Base-by-base conservation (phyloP, 306 rosid species). In the Trifolium fragiferum region DNA sequence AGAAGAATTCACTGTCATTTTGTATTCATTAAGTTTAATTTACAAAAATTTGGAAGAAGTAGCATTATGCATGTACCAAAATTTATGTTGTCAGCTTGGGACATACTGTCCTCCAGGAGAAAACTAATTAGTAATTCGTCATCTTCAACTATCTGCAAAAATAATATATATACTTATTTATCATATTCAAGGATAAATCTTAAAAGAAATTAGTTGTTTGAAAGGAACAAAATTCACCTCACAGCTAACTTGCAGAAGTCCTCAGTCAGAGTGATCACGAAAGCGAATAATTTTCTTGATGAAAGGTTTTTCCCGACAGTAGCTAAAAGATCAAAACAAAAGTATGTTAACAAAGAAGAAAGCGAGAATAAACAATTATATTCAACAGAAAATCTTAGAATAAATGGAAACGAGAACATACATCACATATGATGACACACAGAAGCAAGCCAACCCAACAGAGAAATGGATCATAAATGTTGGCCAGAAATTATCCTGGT, bases 381-480 rank as follows among this genome's bases (percentile, higher is more conserved):
- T 47, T 50, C 30, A 65, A 30, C 27, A 76, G 50, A 32, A 76
- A 68, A 33, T 68, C 60, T 47, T 55, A 44, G 30, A 54, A 32
- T 20, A 50, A 53, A 41, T 40, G 6, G 82, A 71, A 68, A 44
- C 27, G 60, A 72, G 76, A 70, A 70, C 12, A 79, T 86, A 92
- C 99, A 94, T 90, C 82, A 84, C 62, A 82, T 79, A 83, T 32
- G 91, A 73, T 16, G 99, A 90, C 55, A 71, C 55, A 59, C 90
- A 85, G 89, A 94, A 86, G 92, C 97, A 94, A 66, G 75, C 87
- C 32, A 91, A 72, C 71, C 99, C 97, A 55, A 88, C 51, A 1
- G 85, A 84, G 71, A 92, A 82, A 84, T 94, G 99, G 61, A 87
- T 23, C 10, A 51, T 35, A 73, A 94, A 94, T 41, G 93, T 83